Percentiles rank a stretch among this genome's conserved stretches.
phyloP scores from a whole-genome alignment of 2,329 filamentous ascomycete species.

The Fusarium verticillioides region DNA sequence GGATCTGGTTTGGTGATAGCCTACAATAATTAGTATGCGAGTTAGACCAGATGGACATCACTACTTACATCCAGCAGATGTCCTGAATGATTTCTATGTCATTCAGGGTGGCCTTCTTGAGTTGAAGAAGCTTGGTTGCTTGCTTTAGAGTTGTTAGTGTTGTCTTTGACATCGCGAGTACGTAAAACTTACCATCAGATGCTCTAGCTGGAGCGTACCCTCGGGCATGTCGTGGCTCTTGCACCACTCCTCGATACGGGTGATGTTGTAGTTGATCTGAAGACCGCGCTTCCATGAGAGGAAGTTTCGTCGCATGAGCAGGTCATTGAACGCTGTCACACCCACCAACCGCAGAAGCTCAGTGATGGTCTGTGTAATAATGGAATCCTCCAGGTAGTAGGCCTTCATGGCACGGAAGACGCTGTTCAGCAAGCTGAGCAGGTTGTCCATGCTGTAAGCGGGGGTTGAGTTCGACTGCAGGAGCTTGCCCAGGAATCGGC shows the following conservation, averaged over 20 bases:
- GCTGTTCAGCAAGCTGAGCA: conserved; percentile 93
- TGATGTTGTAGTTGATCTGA: conserved; percentile 99
- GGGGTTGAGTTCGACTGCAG: conserved; percentile 89
- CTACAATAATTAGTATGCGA: conserved; percentile 55
- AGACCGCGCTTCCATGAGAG: conserved; percentile 98
- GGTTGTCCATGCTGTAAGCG: conserved; percentile 99
- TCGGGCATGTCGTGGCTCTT: conserved; percentile 99
- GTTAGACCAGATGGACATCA: background rate
- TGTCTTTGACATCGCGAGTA: background rate
- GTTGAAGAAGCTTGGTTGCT: conserved; percentile 96
- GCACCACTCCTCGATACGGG: conserved; percentile 99
- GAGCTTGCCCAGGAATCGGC: conserved; percentile 96
- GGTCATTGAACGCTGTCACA: conserved; percentile 97
- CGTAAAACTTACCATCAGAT: conserved; percentile 81
- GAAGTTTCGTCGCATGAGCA: conserved; percentile 98
- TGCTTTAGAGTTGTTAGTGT: conserved; percentile 66
- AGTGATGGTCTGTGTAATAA: conserved; percentile 94
- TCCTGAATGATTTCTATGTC: conserved; percentile 99
- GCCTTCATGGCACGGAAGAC: conserved; percentile 99
- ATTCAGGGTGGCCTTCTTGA: conserved; percentile 99
- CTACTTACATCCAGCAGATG: conserved; percentile 97
- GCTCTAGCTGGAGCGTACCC: conserved; percentile 95
- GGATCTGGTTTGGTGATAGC: conserved; percentile 98
- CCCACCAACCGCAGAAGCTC: conserved; percentile 93
- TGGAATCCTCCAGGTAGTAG: conserved; percentile 95